Base-by-base conservation (phyloP, 192 early-diverging fungal species). In the Umbelopsis isabellina region DNA sequence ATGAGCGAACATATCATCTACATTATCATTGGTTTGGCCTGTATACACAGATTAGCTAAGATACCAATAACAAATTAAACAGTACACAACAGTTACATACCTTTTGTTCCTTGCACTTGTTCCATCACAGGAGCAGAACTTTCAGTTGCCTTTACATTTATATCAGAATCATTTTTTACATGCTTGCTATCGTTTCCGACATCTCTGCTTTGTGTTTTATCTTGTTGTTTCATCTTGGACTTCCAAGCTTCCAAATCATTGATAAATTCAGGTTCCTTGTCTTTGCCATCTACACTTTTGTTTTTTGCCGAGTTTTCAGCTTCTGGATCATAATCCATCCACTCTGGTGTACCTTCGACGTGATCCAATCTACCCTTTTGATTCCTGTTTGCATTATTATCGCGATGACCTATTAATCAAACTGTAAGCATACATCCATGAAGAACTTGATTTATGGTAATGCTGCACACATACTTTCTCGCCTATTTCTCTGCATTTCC, bases 281-380 rank as follows among this genome's bases (percentile, higher is more conserved):
- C 73, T 50, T 69, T 49, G n/a, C 66, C 72, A 5, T 67, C 73
- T 10, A 72, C 72, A 9, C 79, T 69, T 4, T 74, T 47, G 11
- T 65, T 37, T 25, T 73, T 74, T 37, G 65, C 44, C 49, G 76
- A 73, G 37, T 69, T 65, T 66, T 83, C 76, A 18, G 73, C 55
- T 44, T 87, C 83, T 44, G 86, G 86, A 18, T 81, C 85, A 50
- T 88, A 86, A 71, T 83, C 84, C 86, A 88, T 81, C 86, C 86
- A 88, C 66, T 88, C 85, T 45, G 86, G 86, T 2, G 83, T 52
- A 65, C 44, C 48, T 51, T 67, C 70, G 7, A 35, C 3, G 15
- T 61, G 55, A 13, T 61, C 55, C 4, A 8, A 22, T 35, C 16
- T n/a, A 16, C 55, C 55, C 25, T 61, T 61, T 33, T 25, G 27